A percentile compares a stretch with the other conserved stretches of the same genome.
Conservation (phyloP, 2,329 filamentous ascomycete species). For the Claviceps sp. region DNA sequence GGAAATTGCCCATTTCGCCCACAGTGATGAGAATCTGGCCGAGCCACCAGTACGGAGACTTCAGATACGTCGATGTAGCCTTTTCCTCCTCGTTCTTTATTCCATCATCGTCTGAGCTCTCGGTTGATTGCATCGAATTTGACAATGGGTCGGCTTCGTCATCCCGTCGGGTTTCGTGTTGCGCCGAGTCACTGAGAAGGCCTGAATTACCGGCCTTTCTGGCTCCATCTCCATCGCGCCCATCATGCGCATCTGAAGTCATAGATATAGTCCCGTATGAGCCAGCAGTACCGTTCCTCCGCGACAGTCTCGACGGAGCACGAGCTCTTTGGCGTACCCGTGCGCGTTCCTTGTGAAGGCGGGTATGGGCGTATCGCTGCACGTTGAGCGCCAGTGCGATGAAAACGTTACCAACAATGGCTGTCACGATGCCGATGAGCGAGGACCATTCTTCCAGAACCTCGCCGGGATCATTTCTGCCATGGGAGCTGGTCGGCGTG, state of each 20-base stretch:
- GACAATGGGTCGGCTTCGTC: conserved; percentile 39
- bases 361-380: conserved; percentile 87
- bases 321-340: conserved; percentile 42
- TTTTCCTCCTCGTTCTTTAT: conserved; percentile 21
- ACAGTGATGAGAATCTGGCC: conserved; percentile 87
- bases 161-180: conserved; percentile 11
- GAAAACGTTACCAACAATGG: conserved; percentile 82
- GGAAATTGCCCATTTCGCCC: conserved; percentile 89
- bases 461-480: conserved; percentile 25
- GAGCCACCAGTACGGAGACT: conserved; percentile 91
- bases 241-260: conserved; percentile 4
- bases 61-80: conserved; percentile 59
- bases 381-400: conserved; percentile 95
- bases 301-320: conserved; percentile 35
- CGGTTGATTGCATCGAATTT: conserved; percentile 32
- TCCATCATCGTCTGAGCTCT: conserved; percentile 13
- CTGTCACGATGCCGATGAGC: conserved; percentile 85
- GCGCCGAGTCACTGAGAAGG: conserved; percentile 15
- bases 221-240: conserved; percentile 11
- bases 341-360: conserved; percentile 58
- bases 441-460: conserved; percentile 68
- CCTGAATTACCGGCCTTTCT: conserved; percentile 18
- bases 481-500: conserved; percentile 6
- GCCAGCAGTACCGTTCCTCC: conserved; percentile 15
- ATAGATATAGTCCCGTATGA: conserved; percentile 22